Evolutionary conservation across 2,329 filamentous ascomycete genomes (phyloP).

Genomic region (Colletotrichum salicis): DNA sequence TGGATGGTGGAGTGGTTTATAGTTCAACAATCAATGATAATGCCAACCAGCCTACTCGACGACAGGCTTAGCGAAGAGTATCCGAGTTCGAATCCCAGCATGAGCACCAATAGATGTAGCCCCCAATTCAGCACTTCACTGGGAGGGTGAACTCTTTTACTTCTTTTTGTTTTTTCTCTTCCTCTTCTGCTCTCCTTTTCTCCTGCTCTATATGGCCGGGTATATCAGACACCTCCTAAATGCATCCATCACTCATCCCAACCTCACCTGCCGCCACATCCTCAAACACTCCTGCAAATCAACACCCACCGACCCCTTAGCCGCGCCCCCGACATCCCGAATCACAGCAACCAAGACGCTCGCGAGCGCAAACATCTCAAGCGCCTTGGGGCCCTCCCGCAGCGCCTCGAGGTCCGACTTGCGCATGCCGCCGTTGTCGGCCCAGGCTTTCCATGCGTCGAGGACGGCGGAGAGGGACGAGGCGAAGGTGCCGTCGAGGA

Average conservation of each 20-base stretch:
- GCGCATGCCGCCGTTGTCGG: conserved; percentile 65
- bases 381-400: conserved; percentile 50
- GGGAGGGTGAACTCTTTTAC: no score
- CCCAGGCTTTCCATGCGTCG: conserved; percentile 65
- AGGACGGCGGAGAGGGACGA: conserved; percentile 49
- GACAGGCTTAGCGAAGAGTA: no score
- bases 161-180: no score
- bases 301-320: conserved; percentile 59
- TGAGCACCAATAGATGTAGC: no score
- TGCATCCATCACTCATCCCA: conserved; percentile 51
- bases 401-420: conserved; percentile 53
- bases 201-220: no score
- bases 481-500: conserved; percentile 59
- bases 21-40: no score
- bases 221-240: no score
- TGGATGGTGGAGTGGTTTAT: no score
- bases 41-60: no score
- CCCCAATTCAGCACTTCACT: no score
- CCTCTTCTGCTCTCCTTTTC: no score
- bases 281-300: conserved; percentile 66
- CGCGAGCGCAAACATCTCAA: conserved; percentile 61
- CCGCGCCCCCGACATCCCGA: conserved; percentile 54
- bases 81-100: no score
- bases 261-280: conserved; percentile 63
- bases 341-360: conserved; percentile 60